Evolutionary conservation across 306 rosid species (phyloP).

Genomic region (Prunus mume): DNA sequence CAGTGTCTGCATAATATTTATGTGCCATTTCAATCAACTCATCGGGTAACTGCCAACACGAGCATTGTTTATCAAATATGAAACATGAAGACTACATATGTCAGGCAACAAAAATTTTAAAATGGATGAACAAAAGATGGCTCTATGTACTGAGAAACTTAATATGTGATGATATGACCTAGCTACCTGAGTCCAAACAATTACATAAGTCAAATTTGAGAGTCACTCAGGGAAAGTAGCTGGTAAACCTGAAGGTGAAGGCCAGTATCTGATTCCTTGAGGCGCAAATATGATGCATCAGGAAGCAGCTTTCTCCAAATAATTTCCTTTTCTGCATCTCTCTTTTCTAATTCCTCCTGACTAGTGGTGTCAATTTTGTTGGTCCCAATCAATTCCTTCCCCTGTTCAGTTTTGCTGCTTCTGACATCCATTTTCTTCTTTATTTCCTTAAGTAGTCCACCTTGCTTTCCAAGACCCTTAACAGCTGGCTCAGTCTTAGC

Average conservation of each 20-base stretch:
- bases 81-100: conserved; percentile 18
- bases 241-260: conserved; percentile 76
- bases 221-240: conserved; percentile 16
- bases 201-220: conserved; percentile 8
- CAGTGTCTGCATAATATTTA: conserved; percentile 76
- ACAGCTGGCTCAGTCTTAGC: conserved; percentile 76
- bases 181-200: conserved; percentile 1
- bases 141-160: neutral
- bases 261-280: conserved; percentile 88
- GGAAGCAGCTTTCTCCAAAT: conserved; percentile 78
- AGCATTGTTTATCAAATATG: conserved; percentile 18
- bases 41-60: conserved; percentile 68
- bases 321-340: conserved; percentile 64
- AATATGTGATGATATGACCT: conserved; percentile 4
- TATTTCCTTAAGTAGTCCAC: conserved; percentile 87
- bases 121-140: neutral
- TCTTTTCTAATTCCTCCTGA: conserved; percentile 60
- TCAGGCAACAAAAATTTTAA: neutral
- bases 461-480: conserved; percentile 98
- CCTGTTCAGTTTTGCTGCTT: conserved; percentile 59
- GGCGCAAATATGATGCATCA: conserved; percentile 79
- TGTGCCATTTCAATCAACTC: conserved; percentile 96
- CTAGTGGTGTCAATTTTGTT: conserved; percentile 37
- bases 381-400: conserved; percentile 45
- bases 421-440: conserved; percentile 71